phyloP scores from a whole-genome alignment of 1,139 yeast species.

The Tardiomyces blankii region DNA sequence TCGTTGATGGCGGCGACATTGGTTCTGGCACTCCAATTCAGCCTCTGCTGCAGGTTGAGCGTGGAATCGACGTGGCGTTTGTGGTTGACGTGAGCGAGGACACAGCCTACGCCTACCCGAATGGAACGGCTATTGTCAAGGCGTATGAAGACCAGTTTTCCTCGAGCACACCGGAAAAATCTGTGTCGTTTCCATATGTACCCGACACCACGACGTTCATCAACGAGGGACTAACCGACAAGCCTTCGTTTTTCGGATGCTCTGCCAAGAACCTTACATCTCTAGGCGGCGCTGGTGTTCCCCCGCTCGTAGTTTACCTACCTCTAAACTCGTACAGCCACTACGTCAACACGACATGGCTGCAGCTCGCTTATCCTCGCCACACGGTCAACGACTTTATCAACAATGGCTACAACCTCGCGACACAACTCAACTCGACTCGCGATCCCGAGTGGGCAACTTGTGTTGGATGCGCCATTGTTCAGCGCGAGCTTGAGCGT shows the following conservation, averaged over 20 bases:
- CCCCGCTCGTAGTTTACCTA: slow-evolving; percentile 70
- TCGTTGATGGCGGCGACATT: slow-evolving; percentile 92
- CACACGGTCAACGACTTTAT: slow-evolving; percentile 51
- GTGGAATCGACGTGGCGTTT: slow-evolving; percentile 65
- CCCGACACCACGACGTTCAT: slow-evolving; percentile 65
- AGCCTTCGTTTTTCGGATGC: slow-evolving; percentile 77
- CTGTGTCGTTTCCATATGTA: slow-evolving; percentile 70
- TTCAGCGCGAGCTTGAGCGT: slow-evolving; percentile 61
- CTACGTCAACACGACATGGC: slow-evolving; percentile 63
- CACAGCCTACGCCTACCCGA: slow-evolving; percentile 39
- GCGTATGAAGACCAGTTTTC: slow-evolving; percentile 60
- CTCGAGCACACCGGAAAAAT: slow-evolving; percentile 33
- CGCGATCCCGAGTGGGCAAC: slow-evolving; percentile 62
- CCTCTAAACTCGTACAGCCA: slow-evolving; percentile 67
- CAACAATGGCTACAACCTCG: slow-evolving; percentile 69
- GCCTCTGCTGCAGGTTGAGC: slow-evolving; percentile 62
- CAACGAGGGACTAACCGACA: slow-evolving; percentile 35
- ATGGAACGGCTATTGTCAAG: slow-evolving; percentile 57
- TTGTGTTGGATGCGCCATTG: slow-evolving; percentile 83
- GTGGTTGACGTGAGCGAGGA: slow-evolving; percentile 89
- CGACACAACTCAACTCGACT: slow-evolving; percentile 63
- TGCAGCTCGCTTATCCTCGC: slow-evolving; percentile 49
- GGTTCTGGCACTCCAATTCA: slow-evolving; percentile 4
- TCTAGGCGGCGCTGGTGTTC: slow-evolving; percentile 19
- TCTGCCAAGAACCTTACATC: slow-evolving; percentile 49